phyloP scores from a whole-genome alignment of 176 grass and related monocot species.

The Oryza brachyantha region DNA sequence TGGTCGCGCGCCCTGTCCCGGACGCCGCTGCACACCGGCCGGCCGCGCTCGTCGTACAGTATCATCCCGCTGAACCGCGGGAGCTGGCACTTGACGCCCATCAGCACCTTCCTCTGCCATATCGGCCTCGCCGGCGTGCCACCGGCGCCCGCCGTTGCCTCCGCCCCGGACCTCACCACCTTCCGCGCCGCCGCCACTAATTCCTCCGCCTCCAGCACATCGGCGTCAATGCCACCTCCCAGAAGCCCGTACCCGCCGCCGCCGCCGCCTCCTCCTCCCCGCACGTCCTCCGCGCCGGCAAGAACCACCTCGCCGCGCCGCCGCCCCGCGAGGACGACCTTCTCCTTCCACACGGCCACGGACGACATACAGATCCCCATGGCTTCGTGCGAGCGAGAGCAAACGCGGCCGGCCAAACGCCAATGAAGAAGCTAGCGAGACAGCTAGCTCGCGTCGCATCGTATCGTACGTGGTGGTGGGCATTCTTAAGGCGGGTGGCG shows the following conservation, averaged over 20 bases:
- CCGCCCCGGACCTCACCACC: neutral
- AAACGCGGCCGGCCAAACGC: too few relatives aligned
- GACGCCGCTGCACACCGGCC: constrained; percentile 33
- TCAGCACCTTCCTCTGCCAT: constrained; percentile 48
- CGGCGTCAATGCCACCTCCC: neutral
- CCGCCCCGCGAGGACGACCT: neutral
- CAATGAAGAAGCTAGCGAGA: too few relatives aligned
- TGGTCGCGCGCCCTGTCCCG: constrained; percentile 32
- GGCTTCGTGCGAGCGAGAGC: neutral
- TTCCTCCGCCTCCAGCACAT: neutral
- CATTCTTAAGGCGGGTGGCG: constrained; percentile 30
- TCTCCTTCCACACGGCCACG: constrained; percentile 42
- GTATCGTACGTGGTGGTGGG: neutral
- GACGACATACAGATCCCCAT: constrained; percentile 45
- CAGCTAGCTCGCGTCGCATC: neutral
- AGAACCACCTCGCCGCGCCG: neutral
- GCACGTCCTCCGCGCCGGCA: neutral
- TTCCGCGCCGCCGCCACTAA: neutral
- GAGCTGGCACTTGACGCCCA: constrained; percentile 45
- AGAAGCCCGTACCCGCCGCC: neutral
- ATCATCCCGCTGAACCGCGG: constrained; percentile 51
- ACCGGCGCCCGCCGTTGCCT: neutral
- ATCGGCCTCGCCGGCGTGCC: constrained; percentile 39
- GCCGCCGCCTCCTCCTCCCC: neutral
- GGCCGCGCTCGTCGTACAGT: constrained; percentile 45